phyloP scores from a whole-genome alignment of 2,329 filamentous ascomycete species.

The Stromatinia cepivora region DNA sequence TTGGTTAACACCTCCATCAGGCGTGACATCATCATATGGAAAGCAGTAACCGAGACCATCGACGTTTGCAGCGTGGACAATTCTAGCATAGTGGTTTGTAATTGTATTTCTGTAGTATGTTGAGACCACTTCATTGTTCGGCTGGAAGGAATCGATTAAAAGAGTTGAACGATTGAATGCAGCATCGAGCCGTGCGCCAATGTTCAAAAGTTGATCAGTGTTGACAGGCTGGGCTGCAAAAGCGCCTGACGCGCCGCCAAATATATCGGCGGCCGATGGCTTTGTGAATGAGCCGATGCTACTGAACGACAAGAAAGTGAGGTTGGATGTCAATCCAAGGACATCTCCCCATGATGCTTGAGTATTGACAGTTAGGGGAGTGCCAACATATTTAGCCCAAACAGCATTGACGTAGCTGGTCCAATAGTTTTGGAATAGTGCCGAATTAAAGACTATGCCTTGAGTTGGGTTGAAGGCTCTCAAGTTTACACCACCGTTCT shows the following conservation, averaged over 20 bases:
- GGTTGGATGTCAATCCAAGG: slow-evolving; percentile 42
- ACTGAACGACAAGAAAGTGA: slow-evolving; percentile 44
- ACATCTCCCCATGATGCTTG: slow-evolving; percentile 60
- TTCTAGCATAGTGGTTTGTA: slow-evolving; percentile 67
- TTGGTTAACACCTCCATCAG: slow-evolving; percentile 56
- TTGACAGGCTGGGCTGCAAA: slow-evolving; percentile 46
- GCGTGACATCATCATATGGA: slow-evolving; percentile 68
- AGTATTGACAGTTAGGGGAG: slow-evolving; percentile 60
- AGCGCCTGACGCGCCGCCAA: slow-evolving; percentile 63
- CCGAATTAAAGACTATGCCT: slow-evolving; percentile 43
- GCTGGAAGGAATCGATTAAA: slow-evolving; percentile 53
- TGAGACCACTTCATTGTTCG: slow-evolving; percentile 49
- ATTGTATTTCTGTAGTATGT: slow-evolving; percentile 54
- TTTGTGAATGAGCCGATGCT: slow-evolving; percentile 51
- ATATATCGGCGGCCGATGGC: slow-evolving; percentile 62
- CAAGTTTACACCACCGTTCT: slow-evolving; percentile 39
- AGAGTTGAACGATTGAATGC: slow-evolving; percentile 75
- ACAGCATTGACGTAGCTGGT: slow-evolving; percentile 48
- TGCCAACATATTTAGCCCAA: slow-evolving; percentile 45
- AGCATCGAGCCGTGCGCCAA: slow-evolving; percentile 72
- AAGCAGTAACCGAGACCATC: slow-evolving; percentile 68
- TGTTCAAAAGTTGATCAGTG: slow-evolving; percentile 51
- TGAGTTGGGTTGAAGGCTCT: slow-evolving; percentile 47
- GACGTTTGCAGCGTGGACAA: slow-evolving; percentile 61
- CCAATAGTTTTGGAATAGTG: slow-evolving; percentile 47